Base-by-base conservation (phyloP, 1,284 basidiomycete genomes). In the Gomphus sp. region DNA sequence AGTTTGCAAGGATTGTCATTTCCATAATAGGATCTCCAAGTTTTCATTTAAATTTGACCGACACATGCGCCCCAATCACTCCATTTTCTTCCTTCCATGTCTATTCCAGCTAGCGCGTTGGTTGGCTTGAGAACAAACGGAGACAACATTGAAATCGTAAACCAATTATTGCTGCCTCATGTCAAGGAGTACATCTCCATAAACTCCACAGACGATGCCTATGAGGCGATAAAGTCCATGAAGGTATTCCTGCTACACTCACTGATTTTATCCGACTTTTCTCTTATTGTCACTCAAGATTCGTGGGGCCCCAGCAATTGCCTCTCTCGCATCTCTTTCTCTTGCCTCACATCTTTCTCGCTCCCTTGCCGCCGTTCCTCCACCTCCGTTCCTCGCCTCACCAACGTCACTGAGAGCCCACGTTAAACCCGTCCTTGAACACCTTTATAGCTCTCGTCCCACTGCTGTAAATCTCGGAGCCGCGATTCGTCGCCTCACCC, bases 261-360 rank as follows among this genome's bases (percentile, higher is more conserved):
- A 10, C 18, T 16, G 12, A 14, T 45, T 10, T 51, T 39, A 25
- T 2, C 37, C 47, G n/a, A 49, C 56, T 45, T 63, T 18, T 43
- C 34, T 12, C 58, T 37, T 2, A 22, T 22, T 2, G 25, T 55
- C 41, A 39, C 43, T 22, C 18, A 62, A 91, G 85, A 93, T 93
- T 65, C 83, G 93, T 55, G 93, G 93, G 7, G 93, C 93, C 9
- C 93, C 93, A 0, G 93, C 93, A n/a, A 95, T 97, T 57, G 93
- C 88, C 0, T 92, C 92, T 1, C 81, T 96, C 12, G 93, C 93
- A 5, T 83, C 92, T 0, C 80, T 97, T 8, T 80, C 88, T 0
- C 73, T 97, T 55, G 82, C 89, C 0, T 79, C 81, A 9, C 74
- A 88, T 64, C 74, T 89, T 48, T 72, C 76, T 0, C 69, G 71